Base-by-base conservation (phyloP, 2,329 filamentous ascomycete species). In the Aureobasidium sp. region DNA sequence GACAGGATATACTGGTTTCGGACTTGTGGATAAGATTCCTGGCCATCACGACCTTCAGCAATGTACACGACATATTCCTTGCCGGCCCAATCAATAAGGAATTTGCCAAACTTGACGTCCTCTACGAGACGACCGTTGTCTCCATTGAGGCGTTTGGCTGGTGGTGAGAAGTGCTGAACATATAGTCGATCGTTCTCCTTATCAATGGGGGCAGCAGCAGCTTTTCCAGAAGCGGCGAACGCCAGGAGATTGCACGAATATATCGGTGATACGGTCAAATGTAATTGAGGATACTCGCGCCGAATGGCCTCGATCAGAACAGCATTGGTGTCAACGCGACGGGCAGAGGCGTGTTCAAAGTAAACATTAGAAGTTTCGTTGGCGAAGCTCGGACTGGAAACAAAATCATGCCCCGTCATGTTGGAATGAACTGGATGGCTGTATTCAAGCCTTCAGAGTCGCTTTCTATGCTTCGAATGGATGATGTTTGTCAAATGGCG, bases 1-100 rank as follows among this genome's bases (percentile, higher is more conserved):
- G 76, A 77, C 34, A 80, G 71, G 62, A 81, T 72, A 66, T 79
- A 80, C 64, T 79, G 71, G 62, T 76, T 74, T 15, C 65, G 65
- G 27, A 74, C 43, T 1, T 64, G 26, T 1, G 76, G 75, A 61
- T 73, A 79, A 1, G 66, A 59, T 7, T 36, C 32, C 0, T 44
- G 24, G 20, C 76, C 77, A 65, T 79, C 76, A 50, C 76, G 67
- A 9, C 76, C 76, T 37, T 75, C 72, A 4, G 72, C 74, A 27
- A 79, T 60, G 65, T 76, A 78, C 9, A 80, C 55, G 0, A 80
- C 71, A 62, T 73, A 74, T 64, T 79, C 77, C 39, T 74, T 72
- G 59, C 73, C 73, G 34, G 74, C 71, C 75, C 76, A 79, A 50
- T 77, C 76, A 65, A 78, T 73, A 64, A 78, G 66, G 67, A 71